Evolutionary conservation across 768 basidiomycete genomes (phyloP).

Genomic region (Leucogyrophana mollusca): DNA sequence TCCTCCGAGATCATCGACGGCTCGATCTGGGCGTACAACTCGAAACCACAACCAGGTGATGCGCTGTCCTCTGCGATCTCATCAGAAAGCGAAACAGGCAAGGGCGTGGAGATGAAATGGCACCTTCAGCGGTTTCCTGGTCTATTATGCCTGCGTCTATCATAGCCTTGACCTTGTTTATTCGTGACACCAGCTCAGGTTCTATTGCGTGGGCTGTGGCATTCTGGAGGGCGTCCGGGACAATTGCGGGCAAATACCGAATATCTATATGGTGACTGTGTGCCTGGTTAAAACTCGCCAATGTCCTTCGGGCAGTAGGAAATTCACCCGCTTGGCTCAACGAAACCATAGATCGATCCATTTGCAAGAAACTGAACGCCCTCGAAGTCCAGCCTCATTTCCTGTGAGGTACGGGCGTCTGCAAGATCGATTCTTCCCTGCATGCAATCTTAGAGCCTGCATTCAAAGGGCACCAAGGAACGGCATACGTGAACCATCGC

Average conservation of each 20-base stretch:
- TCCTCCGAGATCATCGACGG: constrained; percentile 48
- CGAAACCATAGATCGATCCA: constrained; percentile 77
- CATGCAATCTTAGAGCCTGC: constrained; percentile 3
- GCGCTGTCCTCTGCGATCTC: constrained; percentile 39
- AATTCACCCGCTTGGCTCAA: constrained; percentile 58
- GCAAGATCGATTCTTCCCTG: constrained; percentile 76
- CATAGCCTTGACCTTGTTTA: constrained; percentile 57
- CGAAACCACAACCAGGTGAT: constrained; percentile 61
- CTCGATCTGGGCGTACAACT: constrained; percentile 63
- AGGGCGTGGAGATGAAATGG: not conserved
- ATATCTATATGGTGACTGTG: constrained; percentile 60
- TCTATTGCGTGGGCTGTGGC: constrained; percentile 57
- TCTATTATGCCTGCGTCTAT: constrained; percentile 67
- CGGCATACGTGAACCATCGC: constrained; percentile 64
- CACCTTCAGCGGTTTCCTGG: constrained; percentile 41
- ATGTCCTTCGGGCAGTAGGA: not conserved
- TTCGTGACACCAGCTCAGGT: constrained; percentile 58
- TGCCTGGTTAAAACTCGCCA: constrained; percentile 1
- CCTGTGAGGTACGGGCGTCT: constrained; percentile 48
- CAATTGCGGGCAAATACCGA: constrained; percentile 62
- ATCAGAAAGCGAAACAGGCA: not conserved
- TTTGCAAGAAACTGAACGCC: constrained; percentile 73
- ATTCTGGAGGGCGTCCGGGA: constrained; percentile 54
- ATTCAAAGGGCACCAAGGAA: constrained; percentile 4
- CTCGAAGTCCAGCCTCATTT: constrained; percentile 70